A percentile compares a stretch with the other conserved stretches of the same genome.
Evolutionary conservation across 495 filamentous ascomycete genomes (phyloP).

Genomic region (Melanomma pulvis-pyrius): DNA sequence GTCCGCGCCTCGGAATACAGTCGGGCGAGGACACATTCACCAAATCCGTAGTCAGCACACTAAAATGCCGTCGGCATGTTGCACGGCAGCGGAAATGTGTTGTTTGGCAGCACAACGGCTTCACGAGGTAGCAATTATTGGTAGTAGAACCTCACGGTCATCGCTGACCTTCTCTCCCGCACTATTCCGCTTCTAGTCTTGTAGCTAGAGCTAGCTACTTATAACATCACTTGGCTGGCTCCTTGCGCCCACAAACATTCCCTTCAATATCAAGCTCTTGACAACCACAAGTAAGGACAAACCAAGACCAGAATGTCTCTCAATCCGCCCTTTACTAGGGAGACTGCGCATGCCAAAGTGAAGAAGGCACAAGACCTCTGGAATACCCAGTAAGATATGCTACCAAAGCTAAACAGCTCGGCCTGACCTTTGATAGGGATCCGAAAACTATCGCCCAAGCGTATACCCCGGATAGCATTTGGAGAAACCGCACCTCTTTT

Average conservation of each 20-base stretch:
- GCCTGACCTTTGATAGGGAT: slow-evolving; percentile 52
- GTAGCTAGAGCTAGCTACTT: background rate
- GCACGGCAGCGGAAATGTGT: background rate
- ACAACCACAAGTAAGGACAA: background rate
- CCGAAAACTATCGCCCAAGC: slow-evolving; percentile 65
- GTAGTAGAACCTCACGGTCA: background rate
- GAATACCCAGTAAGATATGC: slow-evolving; percentile 69
- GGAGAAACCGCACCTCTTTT: slow-evolving; percentile 79
- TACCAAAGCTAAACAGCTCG: background rate
- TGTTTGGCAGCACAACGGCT: background rate
- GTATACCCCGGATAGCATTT: slow-evolving; percentile 78
- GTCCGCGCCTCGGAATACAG: background rate
- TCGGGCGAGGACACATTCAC: background rate
- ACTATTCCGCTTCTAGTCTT: background rate
- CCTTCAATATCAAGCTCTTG: background rate
- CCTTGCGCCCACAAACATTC: background rate
- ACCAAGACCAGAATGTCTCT: slow-evolving; percentile 53
- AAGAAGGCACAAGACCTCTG: slow-evolving; percentile 84
- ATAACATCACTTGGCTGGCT: background rate
- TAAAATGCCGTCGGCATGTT: background rate
- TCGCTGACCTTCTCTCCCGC: background rate
- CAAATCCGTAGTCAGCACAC: background rate
- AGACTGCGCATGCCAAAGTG: slow-evolving; percentile 75
- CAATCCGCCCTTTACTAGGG: slow-evolving; percentile 77
- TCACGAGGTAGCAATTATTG: background rate